Conservation (phyloP, 2,329 filamentous ascomycete genomes). For the Ceratocystis cacaofunesta region DNA sequence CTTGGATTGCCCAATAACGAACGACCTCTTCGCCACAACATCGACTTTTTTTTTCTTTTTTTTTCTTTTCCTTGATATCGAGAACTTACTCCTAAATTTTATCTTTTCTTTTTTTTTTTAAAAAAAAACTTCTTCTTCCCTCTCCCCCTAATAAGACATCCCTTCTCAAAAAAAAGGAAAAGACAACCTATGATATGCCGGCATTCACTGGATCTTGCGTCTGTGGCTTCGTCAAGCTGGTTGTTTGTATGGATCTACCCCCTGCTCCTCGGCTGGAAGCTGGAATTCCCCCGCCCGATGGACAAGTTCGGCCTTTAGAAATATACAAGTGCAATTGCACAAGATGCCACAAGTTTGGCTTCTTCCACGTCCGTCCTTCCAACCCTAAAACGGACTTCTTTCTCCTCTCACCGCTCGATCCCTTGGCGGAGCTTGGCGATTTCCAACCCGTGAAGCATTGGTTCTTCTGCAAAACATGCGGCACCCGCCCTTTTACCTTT, state of each 20-base stretch:
- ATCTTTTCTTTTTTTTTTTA: background rate
- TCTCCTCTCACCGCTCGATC: constrained; percentile 29
- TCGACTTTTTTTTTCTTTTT: background rate
- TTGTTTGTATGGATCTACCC: constrained; percentile 12
- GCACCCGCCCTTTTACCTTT: constrained; percentile 27
- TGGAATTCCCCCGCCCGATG: constrained; percentile 19
- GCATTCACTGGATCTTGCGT: constrained; percentile 12
- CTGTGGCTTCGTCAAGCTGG: constrained; percentile 12
- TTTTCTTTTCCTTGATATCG: background rate
- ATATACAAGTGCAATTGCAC: constrained; percentile 28
- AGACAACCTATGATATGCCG: constrained; percentile 2
- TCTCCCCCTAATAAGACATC: background rate
- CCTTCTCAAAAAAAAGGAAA: too few species aligned
- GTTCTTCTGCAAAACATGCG: constrained; percentile 24
- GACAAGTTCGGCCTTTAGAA: constrained; percentile 31
- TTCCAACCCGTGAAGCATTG: constrained; percentile 25
- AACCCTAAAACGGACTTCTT: constrained; percentile 30
- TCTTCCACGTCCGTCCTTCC: constrained; percentile 29
- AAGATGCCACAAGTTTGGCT: constrained; percentile 31
- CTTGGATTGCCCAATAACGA: background rate
- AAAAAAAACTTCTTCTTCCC: background rate
- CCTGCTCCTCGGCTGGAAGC: constrained; percentile 6
- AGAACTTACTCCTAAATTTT: background rate
- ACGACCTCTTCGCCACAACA: background rate
- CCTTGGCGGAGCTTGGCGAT: constrained; percentile 26